Base-by-base conservation (phyloP, 2,329 filamentous ascomycete genomes). In the Pseudogymnoascus sp. region DNA sequence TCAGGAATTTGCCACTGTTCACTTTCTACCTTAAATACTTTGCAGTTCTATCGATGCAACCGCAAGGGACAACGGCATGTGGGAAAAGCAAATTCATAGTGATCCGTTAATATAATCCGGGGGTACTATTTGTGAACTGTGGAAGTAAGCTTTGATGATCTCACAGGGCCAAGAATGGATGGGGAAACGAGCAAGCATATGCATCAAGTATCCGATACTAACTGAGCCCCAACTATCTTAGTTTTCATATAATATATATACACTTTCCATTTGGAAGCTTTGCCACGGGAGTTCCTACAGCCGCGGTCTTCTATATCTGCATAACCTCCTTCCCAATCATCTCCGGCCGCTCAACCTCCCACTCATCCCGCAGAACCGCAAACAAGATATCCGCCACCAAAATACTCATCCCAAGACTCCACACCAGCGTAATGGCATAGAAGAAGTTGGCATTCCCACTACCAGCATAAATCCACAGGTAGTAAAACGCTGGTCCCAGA, bases 361-460 rank as follows among this genome's bases (percentile, higher is more conserved):
- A 92, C 75, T 99, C 95, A 70, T 99, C 95, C 64, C 95, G 81
- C 66, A 99, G 78, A 5, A 93, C 86, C 0, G 95, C 92, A 77
- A 96, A 97, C 1, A 96, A 81, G 62, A 91, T 82, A 73, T 99
- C 95, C 10, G 90, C 91, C 5, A 97, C 84, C 31, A 99, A 78
- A 66, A 99, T 81, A 38, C 92, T 93, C 69, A 96, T 82, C 0
- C 91, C 95, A 23, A 99, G 75, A 73, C 91, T 96, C 95, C 95
- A 99, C 0, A 99, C 95, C n/a, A 99, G 79, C 0, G 95, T 99
- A 70, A 99, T 97, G 68, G 95, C 95, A 73, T 99, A 99, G 78
- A 99, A 99, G 78, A 99, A 99, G 75, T 99, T 99, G 64, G 95
- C 95, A 71, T 99, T 99, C 28, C 95, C 95, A 63, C 92, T 96